These are phyloP conservation scores for Mercurialis annua DNA, from an alignment of 345 rosid species.

Conservation along the genomic window DNA sequence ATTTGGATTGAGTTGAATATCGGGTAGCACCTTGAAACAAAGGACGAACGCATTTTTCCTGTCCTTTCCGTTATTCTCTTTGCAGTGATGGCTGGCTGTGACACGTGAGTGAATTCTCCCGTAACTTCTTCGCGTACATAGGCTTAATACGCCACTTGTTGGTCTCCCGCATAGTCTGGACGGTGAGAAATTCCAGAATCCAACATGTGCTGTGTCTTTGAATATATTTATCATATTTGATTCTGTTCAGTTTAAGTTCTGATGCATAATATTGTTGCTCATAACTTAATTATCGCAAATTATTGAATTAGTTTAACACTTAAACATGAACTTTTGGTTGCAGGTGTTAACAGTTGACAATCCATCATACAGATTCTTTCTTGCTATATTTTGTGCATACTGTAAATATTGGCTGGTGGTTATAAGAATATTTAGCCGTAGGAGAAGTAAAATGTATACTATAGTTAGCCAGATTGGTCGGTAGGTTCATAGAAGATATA, in stretches of 20 bases:
- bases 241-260: background rate
- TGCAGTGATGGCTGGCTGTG: background rate
- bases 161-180: no score
- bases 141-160: background rate
- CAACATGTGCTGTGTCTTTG: background rate
- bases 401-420: constrained; percentile 21
- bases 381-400: constrained; percentile 35
- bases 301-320: background rate
- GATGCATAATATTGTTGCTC: background rate
- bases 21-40: background rate
- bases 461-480: constrained; percentile 11
- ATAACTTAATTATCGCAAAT: background rate
- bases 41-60: background rate
- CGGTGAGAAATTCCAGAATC: background rate
- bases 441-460: constrained; percentile 18
- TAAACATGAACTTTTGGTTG: background rate
- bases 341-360: constrained; percentile 29
- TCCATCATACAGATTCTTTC: constrained; percentile 31
- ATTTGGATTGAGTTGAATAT: constrained; percentile 25
- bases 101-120: constrained; percentile 16
- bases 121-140: background rate
- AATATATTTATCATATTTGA: no score
- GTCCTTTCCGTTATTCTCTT: background rate
- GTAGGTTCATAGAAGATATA: constrained; percentile 14
- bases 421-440: constrained; percentile 13